A percentile compares a stretch with the other conserved stretches of the same genome.
Evolutionary conservation across 2,329 filamentous ascomycete species (phyloP).

Genomic region (Botrytis medusae): DNA sequence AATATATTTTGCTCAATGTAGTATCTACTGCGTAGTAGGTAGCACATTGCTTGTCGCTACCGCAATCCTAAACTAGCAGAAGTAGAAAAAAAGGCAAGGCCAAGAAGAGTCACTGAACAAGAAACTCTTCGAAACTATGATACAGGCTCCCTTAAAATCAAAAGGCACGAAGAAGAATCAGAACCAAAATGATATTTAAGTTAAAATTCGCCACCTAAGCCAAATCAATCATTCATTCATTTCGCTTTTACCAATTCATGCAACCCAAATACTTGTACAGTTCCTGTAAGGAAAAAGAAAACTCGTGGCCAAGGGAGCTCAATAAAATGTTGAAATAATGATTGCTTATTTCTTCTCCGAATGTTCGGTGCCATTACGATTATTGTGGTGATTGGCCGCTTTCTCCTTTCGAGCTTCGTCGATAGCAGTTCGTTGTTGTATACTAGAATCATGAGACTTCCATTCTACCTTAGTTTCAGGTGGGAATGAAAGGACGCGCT

Average conservation of each 20-base stretch:
- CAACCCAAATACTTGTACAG: constrained; percentile 39
- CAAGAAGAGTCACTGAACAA: not conserved
- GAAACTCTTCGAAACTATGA: constrained; percentile 14
- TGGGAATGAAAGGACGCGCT: constrained; percentile 82
- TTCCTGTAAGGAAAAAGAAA: constrained; percentile 26
- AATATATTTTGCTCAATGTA: not conserved
- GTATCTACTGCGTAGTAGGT: not conserved
- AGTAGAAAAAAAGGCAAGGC: constrained; percentile 1
- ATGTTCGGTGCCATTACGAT: constrained; percentile 22
- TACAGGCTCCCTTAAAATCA: constrained; percentile 11
- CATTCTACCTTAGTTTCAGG: constrained; percentile 88
- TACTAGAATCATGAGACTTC: constrained; percentile 95
- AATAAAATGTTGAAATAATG: constrained; percentile 25
- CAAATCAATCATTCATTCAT: constrained; percentile 26
- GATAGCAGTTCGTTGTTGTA: constrained; percentile 85
- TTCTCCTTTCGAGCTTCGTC: constrained; percentile 92
- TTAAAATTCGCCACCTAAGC: constrained; percentile 29
- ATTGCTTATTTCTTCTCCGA: constrained; percentile 33
- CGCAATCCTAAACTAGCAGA: not conserved
- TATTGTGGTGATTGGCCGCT: constrained; percentile 45
- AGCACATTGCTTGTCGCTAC: not conserved
- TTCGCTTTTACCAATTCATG: constrained; percentile 37
- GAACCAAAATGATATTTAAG: constrained; percentile 7
- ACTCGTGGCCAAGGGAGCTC: constrained; percentile 27
- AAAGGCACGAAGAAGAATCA: constrained; percentile 2